phyloP scores from a whole-genome alignment of 306 rosid genomes.

The Vachellia collinsii region DNA sequence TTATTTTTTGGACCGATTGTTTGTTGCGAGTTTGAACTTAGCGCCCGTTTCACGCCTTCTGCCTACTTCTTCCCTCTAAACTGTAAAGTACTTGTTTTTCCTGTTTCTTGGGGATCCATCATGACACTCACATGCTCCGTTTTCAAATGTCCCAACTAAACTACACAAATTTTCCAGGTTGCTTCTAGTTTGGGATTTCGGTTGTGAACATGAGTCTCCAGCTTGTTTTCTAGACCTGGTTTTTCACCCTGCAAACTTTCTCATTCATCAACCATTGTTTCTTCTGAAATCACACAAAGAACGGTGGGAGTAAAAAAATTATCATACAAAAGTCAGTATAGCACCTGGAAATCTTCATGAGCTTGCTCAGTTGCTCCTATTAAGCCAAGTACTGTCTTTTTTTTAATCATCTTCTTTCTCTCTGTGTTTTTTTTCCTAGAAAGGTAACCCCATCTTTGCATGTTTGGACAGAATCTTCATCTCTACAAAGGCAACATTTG shows the following conservation, averaged over 20 bases:
- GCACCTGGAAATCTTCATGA: constrained; percentile 50
- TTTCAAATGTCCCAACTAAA: neutral
- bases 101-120: neutral
- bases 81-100: neutral
- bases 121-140: neutral
- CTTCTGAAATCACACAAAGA: constrained; percentile 40
- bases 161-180: neutral
- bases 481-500: constrained; percentile 65
- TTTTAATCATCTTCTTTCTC: constrained; percentile 45
- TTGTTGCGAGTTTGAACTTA: too few species aligned
- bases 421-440: constrained; percentile 17
- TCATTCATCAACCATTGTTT: constrained; percentile 33
- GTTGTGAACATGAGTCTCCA: neutral
- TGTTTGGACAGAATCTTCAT: constrained; percentile 37
- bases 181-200: neutral
- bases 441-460: constrained; percentile 57
- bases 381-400: constrained; percentile 54
- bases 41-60: too few species aligned
- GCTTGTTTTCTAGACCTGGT: neutral
- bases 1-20: too few species aligned
- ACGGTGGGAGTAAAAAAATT: neutral
- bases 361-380: constrained; percentile 34
- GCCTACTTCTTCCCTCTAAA: neutral
- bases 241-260: neutral
- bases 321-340: constrained; percentile 35